Percentiles rank a stretch among this genome's conserved stretches.
Evolutionary conservation across 73 alveolate genomes (phyloP).

Genomic region (Tetrahymena thermophila): DNA sequence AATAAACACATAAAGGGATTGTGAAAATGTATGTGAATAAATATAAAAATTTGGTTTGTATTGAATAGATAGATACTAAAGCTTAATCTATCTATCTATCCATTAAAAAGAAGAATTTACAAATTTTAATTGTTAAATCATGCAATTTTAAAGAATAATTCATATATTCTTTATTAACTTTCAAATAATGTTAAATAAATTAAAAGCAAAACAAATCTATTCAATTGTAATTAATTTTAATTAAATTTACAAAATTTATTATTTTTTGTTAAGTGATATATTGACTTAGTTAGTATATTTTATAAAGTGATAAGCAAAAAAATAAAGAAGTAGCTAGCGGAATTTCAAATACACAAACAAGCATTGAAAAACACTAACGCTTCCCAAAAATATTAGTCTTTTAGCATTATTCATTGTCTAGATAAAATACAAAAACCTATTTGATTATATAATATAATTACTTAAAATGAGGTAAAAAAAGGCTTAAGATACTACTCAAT

Average conservation of each 20-base stretch:
- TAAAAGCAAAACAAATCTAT: background rate
- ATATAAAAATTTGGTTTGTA: background rate
- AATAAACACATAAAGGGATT: background rate
- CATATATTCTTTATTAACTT: background rate
- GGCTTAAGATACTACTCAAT: background rate
- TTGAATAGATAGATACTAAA: too few relatives aligned
- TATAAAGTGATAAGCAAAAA: background rate
- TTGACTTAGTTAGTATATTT: background rate
- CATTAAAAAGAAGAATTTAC: too few relatives aligned
- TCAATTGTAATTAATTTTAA: background rate
- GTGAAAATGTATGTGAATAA: background rate
- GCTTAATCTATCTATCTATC: background rate
- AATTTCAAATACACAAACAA: background rate
- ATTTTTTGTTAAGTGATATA: background rate
- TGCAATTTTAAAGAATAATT: too few relatives aligned
- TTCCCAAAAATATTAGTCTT: background rate
- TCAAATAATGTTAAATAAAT: background rate
- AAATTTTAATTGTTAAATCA: too few relatives aligned
- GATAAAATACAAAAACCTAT: background rate
- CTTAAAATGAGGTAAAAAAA: background rate
- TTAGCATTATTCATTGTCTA: background rate
- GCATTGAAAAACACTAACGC: background rate
- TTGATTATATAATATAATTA: background rate
- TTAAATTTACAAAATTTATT: background rate
- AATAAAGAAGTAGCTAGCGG: background rate